Percentiles rank a stretch among this genome's conserved stretches.
Conservation (phyloP, 768 basidiomycete genomes). For the Zangia roseola region DNA sequence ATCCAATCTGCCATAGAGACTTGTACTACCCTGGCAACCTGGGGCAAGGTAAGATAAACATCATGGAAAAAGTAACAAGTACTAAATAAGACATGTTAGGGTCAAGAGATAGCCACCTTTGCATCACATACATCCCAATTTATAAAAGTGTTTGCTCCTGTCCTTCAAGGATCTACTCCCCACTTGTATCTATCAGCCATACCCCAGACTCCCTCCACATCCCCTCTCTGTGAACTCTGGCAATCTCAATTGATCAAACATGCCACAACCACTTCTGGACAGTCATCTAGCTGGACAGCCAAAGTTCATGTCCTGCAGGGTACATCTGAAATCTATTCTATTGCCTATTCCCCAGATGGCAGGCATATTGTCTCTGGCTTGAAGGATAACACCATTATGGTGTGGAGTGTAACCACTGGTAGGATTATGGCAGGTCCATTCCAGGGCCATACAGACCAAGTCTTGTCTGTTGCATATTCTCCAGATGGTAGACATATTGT, state of each 20-base stretch:
- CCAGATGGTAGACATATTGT: constrained; percentile 4
- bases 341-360: constrained; percentile 7
- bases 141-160: constrained; percentile 3
- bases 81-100: not conserved
- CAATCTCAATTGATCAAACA: not conserved
- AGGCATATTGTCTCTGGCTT: constrained; percentile 3
- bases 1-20: not conserved
- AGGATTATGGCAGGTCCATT: constrained; percentile 1
- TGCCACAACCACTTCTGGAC: not conserved
- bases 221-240: not conserved
- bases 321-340: not conserved
- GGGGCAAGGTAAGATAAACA: not conserved
- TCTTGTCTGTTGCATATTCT: constrained; percentile 4
- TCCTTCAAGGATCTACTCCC: constrained; percentile 1
- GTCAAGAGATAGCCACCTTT: not conserved
- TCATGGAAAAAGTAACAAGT: not conserved
- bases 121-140: constrained; percentile 6
- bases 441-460: constrained; percentile 2
- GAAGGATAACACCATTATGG: not conserved
- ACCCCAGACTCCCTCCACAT: not conserved
- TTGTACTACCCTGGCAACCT: not conserved
- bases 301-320: not conserved
- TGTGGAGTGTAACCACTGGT: constrained; percentile 16
- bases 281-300: not conserved
- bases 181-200: constrained; percentile 1